These are phyloP conservation scores for Neodidymelliopsis sp. DNA, from an alignment of 2,329 filamentous ascomycete genomes.

Conservation along the genomic window DNA sequence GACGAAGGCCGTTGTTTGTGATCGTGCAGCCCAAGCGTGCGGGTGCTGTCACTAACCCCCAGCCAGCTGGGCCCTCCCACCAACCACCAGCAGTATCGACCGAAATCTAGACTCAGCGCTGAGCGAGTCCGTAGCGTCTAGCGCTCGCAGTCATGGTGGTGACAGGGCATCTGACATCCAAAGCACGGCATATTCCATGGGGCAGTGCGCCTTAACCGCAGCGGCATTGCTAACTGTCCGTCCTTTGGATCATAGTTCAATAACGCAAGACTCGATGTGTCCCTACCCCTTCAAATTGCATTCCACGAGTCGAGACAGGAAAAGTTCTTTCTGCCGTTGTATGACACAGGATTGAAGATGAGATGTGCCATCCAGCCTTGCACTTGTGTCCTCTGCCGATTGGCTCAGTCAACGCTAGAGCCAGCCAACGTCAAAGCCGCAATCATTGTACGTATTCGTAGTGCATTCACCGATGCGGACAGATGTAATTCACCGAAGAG, in stretches of 20 bases:
- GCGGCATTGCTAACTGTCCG: constrained; percentile 19
- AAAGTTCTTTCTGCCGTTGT: not conserved
- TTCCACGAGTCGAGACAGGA: not conserved
- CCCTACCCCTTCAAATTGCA: not conserved
- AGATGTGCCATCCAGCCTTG: not conserved
- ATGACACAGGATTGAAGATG: not conserved
- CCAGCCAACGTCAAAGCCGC: not conserved
- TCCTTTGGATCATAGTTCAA: not conserved
- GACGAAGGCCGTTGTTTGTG: constrained; percentile 6
- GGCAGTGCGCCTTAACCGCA: constrained; percentile 21
- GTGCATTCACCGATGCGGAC: not conserved
- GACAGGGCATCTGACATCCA: constrained; percentile 14
- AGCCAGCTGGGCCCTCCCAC: constrained; percentile 15
- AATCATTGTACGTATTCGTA: not conserved
- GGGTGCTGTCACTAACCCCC: constrained; percentile 18
- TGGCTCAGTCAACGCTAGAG: not conserved
- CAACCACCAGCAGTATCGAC: constrained; percentile 12
- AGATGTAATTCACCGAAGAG: too few species aligned
- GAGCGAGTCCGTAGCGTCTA: constrained; percentile 17
- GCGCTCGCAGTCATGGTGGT: constrained; percentile 14
- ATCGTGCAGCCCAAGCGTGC: constrained; percentile 11
- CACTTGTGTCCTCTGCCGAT: constrained; percentile 1
- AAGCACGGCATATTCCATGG: constrained; percentile 12
- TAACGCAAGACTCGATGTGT: not conserved
- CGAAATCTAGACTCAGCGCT: constrained; percentile 20